Evolutionary conservation across 2,329 filamentous ascomycete genomes (phyloP), one percentile per base, ranked within the genome.

Genomic region (Penicillium sclerotiorum): DNA sequence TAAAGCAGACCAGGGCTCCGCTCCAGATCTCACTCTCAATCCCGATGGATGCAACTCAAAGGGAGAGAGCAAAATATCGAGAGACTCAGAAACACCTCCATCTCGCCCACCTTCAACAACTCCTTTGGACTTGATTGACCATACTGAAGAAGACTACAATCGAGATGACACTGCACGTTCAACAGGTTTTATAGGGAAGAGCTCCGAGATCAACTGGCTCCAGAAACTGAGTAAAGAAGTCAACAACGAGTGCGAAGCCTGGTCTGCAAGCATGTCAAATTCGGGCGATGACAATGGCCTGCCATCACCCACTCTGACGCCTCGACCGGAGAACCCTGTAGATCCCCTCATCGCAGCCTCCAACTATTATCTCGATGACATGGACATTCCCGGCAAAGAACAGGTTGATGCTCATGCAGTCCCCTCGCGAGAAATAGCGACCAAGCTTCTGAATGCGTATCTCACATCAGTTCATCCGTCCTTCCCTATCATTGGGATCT

Each of bases 121-220:
- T n/a, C 71, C 71, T n/a, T 61, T 67, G 18, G 70, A 70, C 30
- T 60, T 65, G 6, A 59, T 69, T n/a, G 74, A 74, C 46, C 64
- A 68, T 27, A 70, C 73, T 6, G 66, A 73, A 22, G 72, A 76
- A 57, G 74, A 76, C 44, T 75, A 73, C 51, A 71, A 72, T 30
- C 63, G 63, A 47, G 67, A 71, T 32, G 68, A 72, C 28, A 56
- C 60, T 13, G 62, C 70, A n/a, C 64, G 69, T 28, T 65, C 68
- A 8, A 74, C 70, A 5, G 71, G 73, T 0, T 77, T 70, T 47
- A 71, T 75, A 55, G 74, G 74, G 8, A 73, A 70, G 50, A 74
- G 71, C 49, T 76, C 74, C 1, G 73, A 76, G 38, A 67, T 75
- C n/a, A 67, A 63, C 27, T 77, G 74, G 74, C 60, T 76, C 8